Evolutionary conservation across 805 yeast species (phyloP), one percentile per base, ranked within the genome.

Genomic region (Pichia manshurica): DNA sequence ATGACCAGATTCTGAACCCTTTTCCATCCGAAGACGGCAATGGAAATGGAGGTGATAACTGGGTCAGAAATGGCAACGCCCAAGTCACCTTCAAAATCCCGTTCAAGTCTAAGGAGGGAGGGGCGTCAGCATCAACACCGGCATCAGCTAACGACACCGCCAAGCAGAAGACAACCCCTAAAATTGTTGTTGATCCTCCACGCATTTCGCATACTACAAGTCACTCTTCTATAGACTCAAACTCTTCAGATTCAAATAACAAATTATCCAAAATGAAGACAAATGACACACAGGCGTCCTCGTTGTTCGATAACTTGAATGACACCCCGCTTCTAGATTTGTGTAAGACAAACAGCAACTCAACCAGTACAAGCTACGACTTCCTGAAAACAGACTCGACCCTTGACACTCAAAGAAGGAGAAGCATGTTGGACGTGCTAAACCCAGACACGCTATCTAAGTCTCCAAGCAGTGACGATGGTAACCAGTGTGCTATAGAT

Each of bases 181-280:
- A 38, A 22, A 38, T 38, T 22, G 29, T 19, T 48, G 34, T 42
- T 29, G 44, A 41, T 10, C 20, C 20, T 5, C 39, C 46, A 17
- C 29, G 15, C 22, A 13, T 36, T 4, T 15, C 19, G 13, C 37
- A 25, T 38, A 2, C 35, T 3, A 17, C 15, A 1, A 38, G 41
- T 25, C 8, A 7, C 19, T 22, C 43, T 6, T 44, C 47, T 2
- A n/a, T 12, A 35, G 40, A 20, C 17, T 39, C 47, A 2, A 12
- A 8, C 1, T n/a, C 34, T 8, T 20, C 39, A 17, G 40, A 37
- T 22, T 44, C 43, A 19, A n/a, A n/a, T n/a, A 55, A 61, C 9
- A 45, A 34, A 39, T 38, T 64, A 15, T 57, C 68, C 6, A 50
- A 66, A 37, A 49, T 59, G 47, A 52, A 59, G n/a, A 63, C 67